Conservation (phyloP, 1,284 basidiomycete species). For the Ceratobasidium papillatum region DNA sequence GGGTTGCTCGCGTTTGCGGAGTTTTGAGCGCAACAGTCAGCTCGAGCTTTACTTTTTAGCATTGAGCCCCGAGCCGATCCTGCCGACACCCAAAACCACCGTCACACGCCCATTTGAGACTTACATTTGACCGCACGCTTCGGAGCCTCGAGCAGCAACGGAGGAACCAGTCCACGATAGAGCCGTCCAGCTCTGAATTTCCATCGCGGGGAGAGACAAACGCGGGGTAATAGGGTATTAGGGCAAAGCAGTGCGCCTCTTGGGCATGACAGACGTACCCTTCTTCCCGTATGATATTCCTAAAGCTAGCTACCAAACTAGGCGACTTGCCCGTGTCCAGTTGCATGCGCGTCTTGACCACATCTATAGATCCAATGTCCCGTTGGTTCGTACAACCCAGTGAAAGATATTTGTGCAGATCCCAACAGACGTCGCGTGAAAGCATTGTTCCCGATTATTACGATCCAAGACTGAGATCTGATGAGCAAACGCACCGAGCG, state of each 20-base stretch:
- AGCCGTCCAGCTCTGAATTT: slow-evolving; percentile 73
- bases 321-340: slow-evolving; percentile 83
- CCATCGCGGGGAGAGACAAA: background rate
- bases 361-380: slow-evolving; percentile 46
- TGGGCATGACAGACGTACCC: slow-evolving; percentile 64
- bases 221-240: slow-evolving; percentile 42
- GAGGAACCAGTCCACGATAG: slow-evolving; percentile 94
- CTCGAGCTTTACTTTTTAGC: slow-evolving; percentile 11
- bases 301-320: slow-evolving; percentile 83
- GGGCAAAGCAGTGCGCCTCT: slow-evolving; percentile 27
- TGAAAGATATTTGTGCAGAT: slow-evolving; percentile 42
- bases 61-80: slow-evolving; percentile 47
- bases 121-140: slow-evolving; percentile 97
- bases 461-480: slow-evolving; percentile 38
- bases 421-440: slow-evolving; percentile 52
- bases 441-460: background rate
- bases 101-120: slow-evolving; percentile 55
- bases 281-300: slow-evolving; percentile 80
- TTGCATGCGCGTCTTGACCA: slow-evolving; percentile 99
- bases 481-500: slow-evolving; percentile 71
- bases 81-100: slow-evolving; percentile 7
- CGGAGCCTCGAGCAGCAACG: slow-evolving; percentile 94
- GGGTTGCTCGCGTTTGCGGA: slow-evolving; percentile 1
- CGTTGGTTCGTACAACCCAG: background rate
- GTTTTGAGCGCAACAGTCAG: background rate